Base-by-base conservation (phyloP, 2,329 filamentous ascomycete species). In the Parastagonospora nodorum region DNA sequence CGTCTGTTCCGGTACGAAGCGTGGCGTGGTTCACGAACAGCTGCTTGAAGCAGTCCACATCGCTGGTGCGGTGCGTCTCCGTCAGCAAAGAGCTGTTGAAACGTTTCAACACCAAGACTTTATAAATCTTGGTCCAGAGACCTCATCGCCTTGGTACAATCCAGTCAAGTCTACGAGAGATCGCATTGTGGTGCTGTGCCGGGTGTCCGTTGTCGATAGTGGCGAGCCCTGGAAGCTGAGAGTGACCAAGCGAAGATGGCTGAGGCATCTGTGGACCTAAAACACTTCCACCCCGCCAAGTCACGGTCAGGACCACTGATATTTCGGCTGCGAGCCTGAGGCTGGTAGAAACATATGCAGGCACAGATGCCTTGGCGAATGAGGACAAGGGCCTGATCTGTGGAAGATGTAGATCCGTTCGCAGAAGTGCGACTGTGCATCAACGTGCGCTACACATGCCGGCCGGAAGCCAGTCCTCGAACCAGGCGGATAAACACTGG, bases 401-500 rank as follows among this genome's bases (percentile, higher is more conserved):
- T 43, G 45, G 56, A 48, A 53, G 62, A 63, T 51, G 57, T 61
- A 66, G 58, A 66, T 67, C 59, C 52, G 57, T 33, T 44, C 30
- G 44, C 53, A 44, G 38, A 53, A 48, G 52, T 40, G 41, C 35
- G 42, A 43, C 45, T 46, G 14, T 40, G 55, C 45, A 53, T 50
- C 55, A 57, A 49, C 50, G 38, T 53, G 53, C 54, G 47, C 53
- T 54, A 42, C 42, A 51, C 56, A 55, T 61, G 42, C 54, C 61
- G 59, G 64, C 57, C 59, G 50, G 51, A 42, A 45, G 29, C 38
- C 33, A 43, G 38, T 45, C 37, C 27, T 43, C 40, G 40, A 35
- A 49, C 46, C 54, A 66, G 41, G 62, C 60, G 61, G 57, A 52
- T 61, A 66, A 65, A 64, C 60, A 64, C 47, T 31, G 37, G 44